Evolutionary conservation across 768 basidiomycete species (phyloP), one percentile per base, ranked within the genome.

Genomic region (Lactarius akahatsu): DNA sequence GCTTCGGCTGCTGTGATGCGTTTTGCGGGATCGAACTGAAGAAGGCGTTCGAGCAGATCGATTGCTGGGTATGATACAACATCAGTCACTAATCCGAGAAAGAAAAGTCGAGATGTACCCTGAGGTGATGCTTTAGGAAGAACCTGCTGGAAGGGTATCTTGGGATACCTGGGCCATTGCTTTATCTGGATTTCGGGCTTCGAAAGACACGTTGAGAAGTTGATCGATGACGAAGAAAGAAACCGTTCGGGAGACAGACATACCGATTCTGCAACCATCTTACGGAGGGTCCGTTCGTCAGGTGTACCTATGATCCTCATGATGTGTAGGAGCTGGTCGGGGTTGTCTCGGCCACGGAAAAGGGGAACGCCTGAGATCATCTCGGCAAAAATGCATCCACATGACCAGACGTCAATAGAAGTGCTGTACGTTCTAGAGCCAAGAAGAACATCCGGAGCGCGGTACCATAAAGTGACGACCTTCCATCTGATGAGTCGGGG

Each of bases 391-490:
- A 99, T 99, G 76, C 97, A 98, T 11, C 97, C 97, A 64, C 94
- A 96, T 16, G 93, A 95, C 97, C 97, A 99, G 59, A 98, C 91
- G 76, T 99, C 97, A 72, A 99, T 98, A 36, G 92, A 94, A 3
- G 97, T 98, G 79, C 90, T 96, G 76, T 99, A 99, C 23, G 96
- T 98, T 66, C 97, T 84, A 26, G 94, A 96, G 60, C 97, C 97
- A 69, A 99, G 86, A 30, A 99, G 85, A 52, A 99, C 97, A 74
- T 99, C 97, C 0, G 97, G 97, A 1, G 97, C 96, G 62, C 97
- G 89, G 76, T 99, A 99, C 97, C 97, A 99, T 16, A 98, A 78
- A 34, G 97, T 99, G 26, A 98, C 97, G 64, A 99, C 97, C 92
- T 94, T 66, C 32, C 2, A 65, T n/a, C 47, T 59, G 30, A 65